Conservation (phyloP, 78 protist genomes). For the Protostelium mycophagum region DNA sequence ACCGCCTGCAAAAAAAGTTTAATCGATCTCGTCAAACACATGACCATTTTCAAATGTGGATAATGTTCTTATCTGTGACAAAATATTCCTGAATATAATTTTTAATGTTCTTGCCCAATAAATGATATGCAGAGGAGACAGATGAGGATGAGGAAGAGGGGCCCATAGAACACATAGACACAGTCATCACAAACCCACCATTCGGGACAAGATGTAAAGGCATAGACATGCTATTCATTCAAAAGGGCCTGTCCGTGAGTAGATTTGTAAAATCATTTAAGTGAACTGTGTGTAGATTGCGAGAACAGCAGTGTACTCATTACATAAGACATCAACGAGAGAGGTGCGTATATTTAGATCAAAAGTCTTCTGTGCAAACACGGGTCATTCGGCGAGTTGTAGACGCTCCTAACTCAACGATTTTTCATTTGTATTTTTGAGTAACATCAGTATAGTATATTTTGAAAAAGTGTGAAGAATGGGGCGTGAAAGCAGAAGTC, state of each 20-base stretch:
- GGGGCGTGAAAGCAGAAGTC: conserved; percentile 17
- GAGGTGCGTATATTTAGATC: conserved; percentile 1
- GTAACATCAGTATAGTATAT: conserved; percentile 11
- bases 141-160: neutral
- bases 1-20: too few species aligned
- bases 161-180: conserved; percentile 15
- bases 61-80: too few species aligned
- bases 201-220: conserved; percentile 70
- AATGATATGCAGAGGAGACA: neutral
- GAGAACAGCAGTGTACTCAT: conserved; percentile 21
- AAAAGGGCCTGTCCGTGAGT: conserved; percentile 11
- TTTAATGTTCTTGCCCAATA: neutral
- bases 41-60: too few species aligned
- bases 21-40: too few species aligned
- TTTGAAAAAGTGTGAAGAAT: neutral
- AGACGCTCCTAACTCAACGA: too few species aligned
- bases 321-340: conserved; percentile 43
- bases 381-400: too few species aligned
- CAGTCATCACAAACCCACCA: conserved; percentile 78
- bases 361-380: neutral
- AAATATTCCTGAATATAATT: too few species aligned
- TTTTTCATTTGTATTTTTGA: neutral
- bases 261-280: neutral
- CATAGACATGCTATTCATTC: conserved; percentile 51
- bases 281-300: neutral